Conservation (phyloP, 305 asterid genomes). For the Rubia occidens region DNA sequence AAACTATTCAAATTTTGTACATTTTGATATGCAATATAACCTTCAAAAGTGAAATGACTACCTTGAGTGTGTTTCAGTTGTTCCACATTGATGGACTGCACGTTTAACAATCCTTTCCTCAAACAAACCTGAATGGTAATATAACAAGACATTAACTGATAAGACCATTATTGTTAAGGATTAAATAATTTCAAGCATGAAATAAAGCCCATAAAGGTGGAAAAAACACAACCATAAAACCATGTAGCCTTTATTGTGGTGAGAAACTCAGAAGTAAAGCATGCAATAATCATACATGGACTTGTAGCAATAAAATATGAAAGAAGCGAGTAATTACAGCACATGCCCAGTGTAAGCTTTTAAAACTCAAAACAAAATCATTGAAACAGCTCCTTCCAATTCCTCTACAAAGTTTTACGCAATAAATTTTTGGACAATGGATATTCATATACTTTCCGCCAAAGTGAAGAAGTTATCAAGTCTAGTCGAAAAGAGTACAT, state of each 20-base stretch:
- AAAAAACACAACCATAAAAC: not conserved
- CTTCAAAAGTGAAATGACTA: constrained; percentile 19
- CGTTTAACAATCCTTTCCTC: constrained; percentile 19
- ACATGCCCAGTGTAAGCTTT: not conserved
- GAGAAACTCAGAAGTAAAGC: not conserved
- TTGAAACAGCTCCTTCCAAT: not conserved
- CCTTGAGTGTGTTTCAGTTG: constrained; percentile 27
- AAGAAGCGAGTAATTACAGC: not conserved
- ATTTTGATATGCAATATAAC: constrained; percentile 10
- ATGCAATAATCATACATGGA: not conserved
- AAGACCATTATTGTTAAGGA: not conserved
- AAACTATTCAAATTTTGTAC: not conserved
- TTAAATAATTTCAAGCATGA: not conserved
- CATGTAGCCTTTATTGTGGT: not conserved
- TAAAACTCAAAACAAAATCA: not conserved
- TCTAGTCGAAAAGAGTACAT: not conserved
- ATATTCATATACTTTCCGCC: not conserved
- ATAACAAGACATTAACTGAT: not conserved
- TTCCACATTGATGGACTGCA: constrained; percentile 18
- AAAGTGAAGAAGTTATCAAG: not conserved
- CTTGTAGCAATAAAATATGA: not conserved
- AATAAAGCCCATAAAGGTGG: not conserved
- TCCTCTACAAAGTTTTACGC: not conserved
- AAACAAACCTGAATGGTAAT: constrained; percentile 25
- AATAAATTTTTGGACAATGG: not conserved